Percentiles rank a stretch among this genome's conserved stretches.
Conservation (phyloP, 352 stramenopile species). For the Plasmopara muralis region DNA sequence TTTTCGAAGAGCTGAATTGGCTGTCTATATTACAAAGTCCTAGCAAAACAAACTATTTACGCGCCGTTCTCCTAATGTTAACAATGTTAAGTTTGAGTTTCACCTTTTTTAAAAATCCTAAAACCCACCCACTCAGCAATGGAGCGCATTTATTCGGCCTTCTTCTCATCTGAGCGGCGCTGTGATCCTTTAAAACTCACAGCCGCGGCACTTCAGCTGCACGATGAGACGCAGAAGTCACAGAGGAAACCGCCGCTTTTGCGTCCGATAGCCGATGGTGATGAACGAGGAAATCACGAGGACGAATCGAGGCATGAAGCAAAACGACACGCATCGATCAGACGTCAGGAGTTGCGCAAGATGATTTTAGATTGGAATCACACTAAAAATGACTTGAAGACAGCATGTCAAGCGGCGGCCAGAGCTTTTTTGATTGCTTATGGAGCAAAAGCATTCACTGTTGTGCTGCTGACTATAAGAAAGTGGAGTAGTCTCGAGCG, state of each 20-base stretch:
- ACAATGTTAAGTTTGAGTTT: too few relatives aligned
- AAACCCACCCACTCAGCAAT: constrained; percentile 21
- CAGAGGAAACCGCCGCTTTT: constrained; percentile 5
- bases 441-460: constrained; percentile 77
- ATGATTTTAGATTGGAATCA: constrained; percentile 23
- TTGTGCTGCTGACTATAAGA: constrained; percentile 62
- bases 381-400: constrained; percentile 42
- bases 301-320: constrained; percentile 17
- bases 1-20: too few relatives aligned
- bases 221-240: constrained; percentile 47
- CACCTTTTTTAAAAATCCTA: too few relatives aligned
- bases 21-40: too few relatives aligned
- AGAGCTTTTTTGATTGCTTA: constrained; percentile 69
- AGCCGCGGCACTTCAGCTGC: constrained; percentile 49
- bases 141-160: constrained; percentile 84
- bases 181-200: constrained; percentile 41
- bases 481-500: constrained; percentile 77
- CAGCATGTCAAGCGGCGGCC: constrained; percentile 37
- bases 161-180: constrained; percentile 57
- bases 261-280: constrained; percentile 4
- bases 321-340: constrained; percentile 24
- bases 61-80: too few relatives aligned
- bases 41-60: too few relatives aligned
- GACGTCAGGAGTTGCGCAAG: constrained; percentile 31
- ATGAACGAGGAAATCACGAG: constrained; percentile 7